These are phyloP conservation scores for Bruguiera sexangula DNA, from an alignment of 345 rosid genomes.

Conservation along the genomic window DNA sequence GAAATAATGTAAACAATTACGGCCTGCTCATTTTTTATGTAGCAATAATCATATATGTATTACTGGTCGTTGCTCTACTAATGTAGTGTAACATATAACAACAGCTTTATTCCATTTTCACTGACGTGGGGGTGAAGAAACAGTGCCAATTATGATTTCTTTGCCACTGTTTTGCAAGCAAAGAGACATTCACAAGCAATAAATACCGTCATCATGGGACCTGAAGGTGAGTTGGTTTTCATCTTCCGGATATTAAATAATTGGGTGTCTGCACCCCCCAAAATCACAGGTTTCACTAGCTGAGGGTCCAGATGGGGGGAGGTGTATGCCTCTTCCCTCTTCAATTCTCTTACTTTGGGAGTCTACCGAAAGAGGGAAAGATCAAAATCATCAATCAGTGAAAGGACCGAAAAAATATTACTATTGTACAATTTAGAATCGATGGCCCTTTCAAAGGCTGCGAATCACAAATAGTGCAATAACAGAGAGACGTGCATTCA, in stretches of 20 bases:
- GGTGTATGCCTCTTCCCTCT: not conserved
- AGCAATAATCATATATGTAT: too few relatives aligned
- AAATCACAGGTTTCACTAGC: not conserved
- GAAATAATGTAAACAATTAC: too few relatives aligned
- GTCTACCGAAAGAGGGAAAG: not conserved
- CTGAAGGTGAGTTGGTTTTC: not conserved
- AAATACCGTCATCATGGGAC: not conserved
- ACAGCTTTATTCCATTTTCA: too few relatives aligned
- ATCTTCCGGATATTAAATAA: not conserved
- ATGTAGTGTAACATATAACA: too few relatives aligned
- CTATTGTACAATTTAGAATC: not conserved
- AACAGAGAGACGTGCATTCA: not conserved
- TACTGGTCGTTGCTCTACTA: too few relatives aligned
- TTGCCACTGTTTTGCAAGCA: not conserved
- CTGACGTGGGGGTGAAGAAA: not conserved
- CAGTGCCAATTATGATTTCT: not conserved
- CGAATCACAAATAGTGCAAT: not conserved
- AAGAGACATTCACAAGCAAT: not conserved
- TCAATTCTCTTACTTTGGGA: not conserved
- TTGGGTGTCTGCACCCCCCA: not conserved
- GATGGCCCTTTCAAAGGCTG: not conserved
- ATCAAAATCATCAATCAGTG: not conserved
- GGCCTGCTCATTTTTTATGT: too few relatives aligned
- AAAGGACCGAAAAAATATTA: not conserved
- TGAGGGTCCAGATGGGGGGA: conserved; percentile 2